Evolutionary conservation across 139 green algal genomes (phyloP).

Genomic region (Spirogloea muscicola): DNA sequence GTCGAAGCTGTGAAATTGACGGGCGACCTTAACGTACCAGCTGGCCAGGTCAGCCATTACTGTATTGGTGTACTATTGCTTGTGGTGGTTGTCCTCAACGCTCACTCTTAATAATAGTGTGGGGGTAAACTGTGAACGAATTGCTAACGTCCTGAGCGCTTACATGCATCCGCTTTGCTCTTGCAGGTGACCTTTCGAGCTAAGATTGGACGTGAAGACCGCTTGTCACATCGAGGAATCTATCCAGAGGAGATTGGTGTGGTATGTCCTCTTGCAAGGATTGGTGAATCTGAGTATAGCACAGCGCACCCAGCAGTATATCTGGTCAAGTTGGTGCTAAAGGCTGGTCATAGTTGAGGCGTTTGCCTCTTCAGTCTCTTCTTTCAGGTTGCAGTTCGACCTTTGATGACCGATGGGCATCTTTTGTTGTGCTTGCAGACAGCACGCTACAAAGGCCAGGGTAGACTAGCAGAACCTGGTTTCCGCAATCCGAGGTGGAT

Average conservation of each 20-base stretch:
- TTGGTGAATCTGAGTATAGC: slow-evolving; percentile 5
- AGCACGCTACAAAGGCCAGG: slow-evolving; percentile 72
- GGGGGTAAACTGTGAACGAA: background rate
- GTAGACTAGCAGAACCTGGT: slow-evolving; percentile 69
- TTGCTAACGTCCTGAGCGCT: background rate
- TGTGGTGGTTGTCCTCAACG: too few species aligned
- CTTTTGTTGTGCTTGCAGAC: slow-evolving; percentile 13
- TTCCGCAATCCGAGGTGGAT: slow-evolving; percentile 75
- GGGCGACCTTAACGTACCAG: slow-evolving; percentile 84
- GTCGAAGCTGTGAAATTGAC: slow-evolving; percentile 80
- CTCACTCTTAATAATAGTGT: too few species aligned
- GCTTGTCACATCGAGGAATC: slow-evolving; percentile 33
- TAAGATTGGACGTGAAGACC: slow-evolving; percentile 50
- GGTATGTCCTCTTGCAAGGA: background rate
- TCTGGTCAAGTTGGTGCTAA: too few species aligned
- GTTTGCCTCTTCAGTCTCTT: too few species aligned
- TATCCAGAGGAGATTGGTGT: slow-evolving; percentile 86
- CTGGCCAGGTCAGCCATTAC: slow-evolving; percentile 55
- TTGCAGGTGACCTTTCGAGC: slow-evolving; percentile 68
- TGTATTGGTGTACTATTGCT: too few species aligned
- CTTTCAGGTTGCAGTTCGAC: too few species aligned
- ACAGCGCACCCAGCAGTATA: too few species aligned
- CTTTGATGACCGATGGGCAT: slow-evolving; percentile 5
- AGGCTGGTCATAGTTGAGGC: too few species aligned
- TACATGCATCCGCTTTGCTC: background rate